Conservation (phyloP, 495 filamentous ascomycete genomes). For the Daldinia loculata region DNA sequence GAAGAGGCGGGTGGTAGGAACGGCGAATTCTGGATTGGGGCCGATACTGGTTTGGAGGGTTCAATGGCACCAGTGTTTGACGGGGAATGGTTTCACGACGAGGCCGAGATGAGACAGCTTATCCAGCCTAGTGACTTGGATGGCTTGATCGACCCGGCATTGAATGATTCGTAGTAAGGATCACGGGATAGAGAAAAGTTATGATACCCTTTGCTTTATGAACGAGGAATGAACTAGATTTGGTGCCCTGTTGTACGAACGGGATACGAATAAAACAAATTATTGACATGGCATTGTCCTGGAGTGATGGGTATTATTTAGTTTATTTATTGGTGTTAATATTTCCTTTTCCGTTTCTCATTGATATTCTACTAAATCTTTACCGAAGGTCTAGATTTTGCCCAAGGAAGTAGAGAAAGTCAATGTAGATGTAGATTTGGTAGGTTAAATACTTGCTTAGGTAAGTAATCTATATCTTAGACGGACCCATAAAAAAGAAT, state of each 20-base stretch:
- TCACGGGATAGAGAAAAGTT: constrained; percentile 14
- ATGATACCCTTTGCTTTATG: constrained; percentile 44
- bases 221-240: constrained; percentile 6
- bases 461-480: no score
- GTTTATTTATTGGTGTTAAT: not conserved
- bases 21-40: constrained; percentile 57
- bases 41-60: not conserved
- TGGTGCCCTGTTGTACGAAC: not conserved
- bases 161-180: constrained; percentile 10
- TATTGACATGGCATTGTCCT: not conserved
- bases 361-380: not conserved
- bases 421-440: not conserved
- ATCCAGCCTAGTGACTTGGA: constrained; percentile 28
- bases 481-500: no score
- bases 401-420: not conserved
- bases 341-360: not conserved
- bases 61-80: constrained; percentile 1
- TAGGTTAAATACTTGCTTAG: no score
- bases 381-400: not conserved
- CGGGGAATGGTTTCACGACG: constrained; percentile 33
- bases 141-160: constrained; percentile 39
- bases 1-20: constrained; percentile 24
- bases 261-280: not conserved
- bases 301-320: not conserved
- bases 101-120: constrained; percentile 37